A percentile compares a stretch with the other conserved stretches of the same genome.
These are phyloP conservation scores for Tulasnella calospora DNA, from an alignment of 768 basidiomycete species.

Conservation along the genomic window DNA sequence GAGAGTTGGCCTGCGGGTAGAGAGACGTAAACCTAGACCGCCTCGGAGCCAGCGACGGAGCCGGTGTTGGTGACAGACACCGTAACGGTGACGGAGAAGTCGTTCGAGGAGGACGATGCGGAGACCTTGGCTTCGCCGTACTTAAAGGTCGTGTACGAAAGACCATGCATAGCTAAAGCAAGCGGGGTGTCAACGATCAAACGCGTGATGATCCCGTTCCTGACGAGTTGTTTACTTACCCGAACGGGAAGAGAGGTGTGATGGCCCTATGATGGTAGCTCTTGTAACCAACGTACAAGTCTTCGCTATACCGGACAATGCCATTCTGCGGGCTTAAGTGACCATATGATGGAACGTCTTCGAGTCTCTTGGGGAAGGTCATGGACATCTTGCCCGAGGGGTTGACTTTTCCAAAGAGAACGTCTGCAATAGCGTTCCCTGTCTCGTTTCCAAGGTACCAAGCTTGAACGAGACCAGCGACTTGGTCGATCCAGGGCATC, in stretches of 20 bases:
- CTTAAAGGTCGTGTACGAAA: slow-evolving; percentile 70
- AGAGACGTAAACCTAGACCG: slow-evolving; percentile 61
- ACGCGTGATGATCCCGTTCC: not conserved
- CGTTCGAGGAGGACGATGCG: slow-evolving; percentile 27
- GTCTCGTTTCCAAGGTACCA: slow-evolving; percentile 65
- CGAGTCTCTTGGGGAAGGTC: slow-evolving; percentile 53
- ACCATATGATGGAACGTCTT: slow-evolving; percentile 59
- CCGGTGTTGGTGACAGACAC: slow-evolving; percentile 56
- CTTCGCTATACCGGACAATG: slow-evolving; percentile 32
- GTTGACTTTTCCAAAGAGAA: slow-evolving; percentile 59
- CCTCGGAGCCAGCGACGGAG: slow-evolving; percentile 51
- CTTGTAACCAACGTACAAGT: slow-evolving; percentile 51
- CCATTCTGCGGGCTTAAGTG: slow-evolving; percentile 59
- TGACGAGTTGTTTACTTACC: slow-evolving; percentile 38
- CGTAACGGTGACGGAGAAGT: slow-evolving; percentile 39
- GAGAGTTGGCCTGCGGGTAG: slow-evolving; percentile 46
- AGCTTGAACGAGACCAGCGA: slow-evolving; percentile 53
- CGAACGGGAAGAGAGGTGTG: slow-evolving; percentile 61
- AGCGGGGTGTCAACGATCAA: slow-evolving; percentile 29
- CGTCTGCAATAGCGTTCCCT: slow-evolving; percentile 61
- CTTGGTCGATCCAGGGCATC: slow-evolving; percentile 66
- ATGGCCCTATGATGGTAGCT: slow-evolving; percentile 54
- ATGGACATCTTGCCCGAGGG: slow-evolving; percentile 58
- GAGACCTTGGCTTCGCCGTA: slow-evolving; percentile 45
- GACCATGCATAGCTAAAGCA: slow-evolving; percentile 51